Evolutionary conservation across 2,329 filamentous ascomycete species (phyloP).

Genomic region (Sphaerulina populicola): DNA sequence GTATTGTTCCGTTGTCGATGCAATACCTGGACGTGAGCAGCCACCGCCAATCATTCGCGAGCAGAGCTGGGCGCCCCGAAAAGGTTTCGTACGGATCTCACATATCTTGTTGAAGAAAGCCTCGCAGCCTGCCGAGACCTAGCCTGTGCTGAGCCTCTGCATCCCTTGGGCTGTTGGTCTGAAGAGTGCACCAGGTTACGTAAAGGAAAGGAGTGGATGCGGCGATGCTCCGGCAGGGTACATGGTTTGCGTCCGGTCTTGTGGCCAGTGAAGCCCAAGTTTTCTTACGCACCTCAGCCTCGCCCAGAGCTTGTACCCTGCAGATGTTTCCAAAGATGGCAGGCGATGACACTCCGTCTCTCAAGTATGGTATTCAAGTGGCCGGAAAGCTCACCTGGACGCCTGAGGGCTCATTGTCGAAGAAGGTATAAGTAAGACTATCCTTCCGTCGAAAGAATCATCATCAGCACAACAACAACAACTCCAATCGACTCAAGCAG

Average conservation of each 20-base stretch:
- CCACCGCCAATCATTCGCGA: no score
- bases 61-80: neutral
- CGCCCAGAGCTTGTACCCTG: neutral
- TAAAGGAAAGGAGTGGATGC: neutral
- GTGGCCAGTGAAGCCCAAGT: neutral
- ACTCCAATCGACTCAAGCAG: neutral
- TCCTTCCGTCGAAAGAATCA: slow-evolving; percentile 1
- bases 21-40: no score
- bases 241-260: neutral
- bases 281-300: neutral
- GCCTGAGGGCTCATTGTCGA: neutral
- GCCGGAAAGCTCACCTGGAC: neutral
- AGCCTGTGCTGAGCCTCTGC: neutral
- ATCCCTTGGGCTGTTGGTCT: neutral
- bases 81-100: neutral
- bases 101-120: neutral
- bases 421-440: slow-evolving; percentile 7
- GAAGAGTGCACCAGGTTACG: neutral
- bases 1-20: no score
- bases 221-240: neutral
- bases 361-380: neutral
- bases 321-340: neutral
- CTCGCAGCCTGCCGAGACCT: neutral
- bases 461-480: slow-evolving; percentile 5
- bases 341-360: neutral